phyloP scores from a whole-genome alignment of 495 filamentous ascomycete species.

The Daldinia childiae region DNA sequence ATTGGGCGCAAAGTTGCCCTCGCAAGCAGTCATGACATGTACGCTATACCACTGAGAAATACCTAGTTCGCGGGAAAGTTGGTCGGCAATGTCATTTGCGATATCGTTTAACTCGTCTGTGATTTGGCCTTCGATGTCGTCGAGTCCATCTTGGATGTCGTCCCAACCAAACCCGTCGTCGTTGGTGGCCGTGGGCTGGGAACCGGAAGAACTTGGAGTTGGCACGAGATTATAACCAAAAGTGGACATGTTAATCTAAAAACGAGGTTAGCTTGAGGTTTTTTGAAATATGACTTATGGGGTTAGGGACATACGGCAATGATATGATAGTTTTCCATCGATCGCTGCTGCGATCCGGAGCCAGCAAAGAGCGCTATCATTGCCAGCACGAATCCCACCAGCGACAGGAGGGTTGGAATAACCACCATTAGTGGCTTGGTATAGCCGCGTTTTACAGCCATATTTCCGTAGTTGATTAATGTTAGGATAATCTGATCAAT shows the following conservation, averaged over 20 bases:
- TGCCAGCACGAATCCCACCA: slow-evolving; percentile 72
- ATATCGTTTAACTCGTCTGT: slow-evolving; percentile 50
- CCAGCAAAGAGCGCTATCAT: slow-evolving; percentile 79
- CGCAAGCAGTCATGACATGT: slow-evolving; percentile 75
- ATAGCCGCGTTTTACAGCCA: slow-evolving; percentile 34
- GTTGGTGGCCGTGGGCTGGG: slow-evolving; percentile 33
- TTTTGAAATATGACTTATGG: background rate
- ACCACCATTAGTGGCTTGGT: slow-evolving; percentile 47
- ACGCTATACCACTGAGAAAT: slow-evolving; percentile 79
- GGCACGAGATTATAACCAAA: slow-evolving; percentile 63
- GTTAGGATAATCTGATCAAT: background rate
- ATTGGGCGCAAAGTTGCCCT: slow-evolving; percentile 66
- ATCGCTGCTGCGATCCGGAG: slow-evolving; percentile 55
- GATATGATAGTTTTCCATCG: slow-evolving; percentile 68
- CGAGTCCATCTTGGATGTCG: slow-evolving; percentile 40
- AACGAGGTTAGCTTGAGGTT: slow-evolving; percentile 21
- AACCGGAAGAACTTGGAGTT: slow-evolving; percentile 39
- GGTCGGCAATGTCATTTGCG: slow-evolving; percentile 55
- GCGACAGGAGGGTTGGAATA: slow-evolving; percentile 57
- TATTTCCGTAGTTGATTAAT: slow-evolving; percentile 3
- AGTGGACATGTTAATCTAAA: slow-evolving; percentile 70
- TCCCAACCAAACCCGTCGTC: slow-evolving; percentile 29
- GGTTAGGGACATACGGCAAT: slow-evolving; percentile 64
- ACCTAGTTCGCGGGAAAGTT: slow-evolving; percentile 59
- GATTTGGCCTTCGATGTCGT: slow-evolving; percentile 45